Base-by-base conservation (phyloP, 1,284 basidiomycete species). In the Ustilago vetiveriae region DNA sequence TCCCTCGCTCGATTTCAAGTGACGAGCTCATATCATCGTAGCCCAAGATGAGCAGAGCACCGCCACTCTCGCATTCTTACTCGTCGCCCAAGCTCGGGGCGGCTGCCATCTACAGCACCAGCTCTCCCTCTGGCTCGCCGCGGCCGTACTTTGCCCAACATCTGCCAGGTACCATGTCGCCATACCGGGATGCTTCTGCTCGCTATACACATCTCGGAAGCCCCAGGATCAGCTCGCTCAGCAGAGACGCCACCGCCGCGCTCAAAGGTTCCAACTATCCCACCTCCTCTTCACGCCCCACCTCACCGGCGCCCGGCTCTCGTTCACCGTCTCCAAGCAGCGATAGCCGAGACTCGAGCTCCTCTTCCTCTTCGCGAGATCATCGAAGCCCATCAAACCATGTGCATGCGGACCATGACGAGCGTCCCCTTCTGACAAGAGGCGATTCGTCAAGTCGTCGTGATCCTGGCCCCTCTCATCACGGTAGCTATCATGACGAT, bases 221-320 rank as follows among this genome's bases (percentile, higher is more conserved):
- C 44, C 76, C 78, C 8, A 53, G 78, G 22, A 75, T 72, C 48
- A 77, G 75, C 45, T 75, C 75, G 27, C 58, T 80, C n/a, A 65
- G 76, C 11, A 65, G 78, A 5, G 76, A 80, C 41, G 75, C 76
- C 26, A 68, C 74, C 16, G 65, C 74, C 4, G 62, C 76, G 11
- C 47, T 75, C 19, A 64, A 57, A 30, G 58, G 51, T 14, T 63
- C 43, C 56, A 53, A 58, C 22, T 80, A 78, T 30, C 75, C 76
- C 17, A 79, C 76, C 23, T 76, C 74, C 9, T 60, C 75, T 14
- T 76, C 76, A 35, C 69, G 76, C 21, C 74, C 74, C 1, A 65
- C 64, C 4, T 76, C 72, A 9, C 76, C 74, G 4, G 56, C 67
- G 19, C 44, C 55, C 4, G 51, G 64, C 10, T 60, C 66, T 3